phyloP scores from a whole-genome alignment of 2,329 filamentous ascomycete genomes.

The Neonectria magnoliae region DNA sequence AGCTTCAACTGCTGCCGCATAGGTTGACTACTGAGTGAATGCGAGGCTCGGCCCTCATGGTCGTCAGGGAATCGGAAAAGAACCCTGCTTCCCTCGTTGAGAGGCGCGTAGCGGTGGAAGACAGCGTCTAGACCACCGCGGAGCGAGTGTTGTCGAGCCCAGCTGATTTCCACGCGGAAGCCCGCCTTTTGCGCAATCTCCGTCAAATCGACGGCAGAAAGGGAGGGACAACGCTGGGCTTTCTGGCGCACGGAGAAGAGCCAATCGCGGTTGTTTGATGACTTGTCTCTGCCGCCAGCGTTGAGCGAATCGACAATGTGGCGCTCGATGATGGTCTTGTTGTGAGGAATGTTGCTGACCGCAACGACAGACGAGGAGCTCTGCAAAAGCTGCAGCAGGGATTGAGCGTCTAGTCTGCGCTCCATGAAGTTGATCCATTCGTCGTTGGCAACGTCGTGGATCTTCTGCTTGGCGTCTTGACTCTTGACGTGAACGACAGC shows the following conservation, averaged over 20 bases:
- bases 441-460: slow-evolving; percentile 22
- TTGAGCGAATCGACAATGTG: slow-evolving; percentile 28
- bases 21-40: slow-evolving; percentile 1
- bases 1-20: slow-evolving; percentile 1
- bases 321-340: slow-evolving; percentile 45
- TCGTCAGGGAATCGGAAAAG: slow-evolving; percentile 41
- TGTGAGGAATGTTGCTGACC: slow-evolving; percentile 40
- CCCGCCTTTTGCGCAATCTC: slow-evolving; percentile 46
- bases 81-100: not conserved
- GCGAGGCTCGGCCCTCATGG: not conserved
- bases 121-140: slow-evolving; percentile 41
- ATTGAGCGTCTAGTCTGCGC: slow-evolving; percentile 11
- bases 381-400: slow-evolving; percentile 25
- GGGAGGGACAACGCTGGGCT: slow-evolving; percentile 16
- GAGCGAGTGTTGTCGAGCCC: slow-evolving; percentile 51
- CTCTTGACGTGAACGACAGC: slow-evolving; percentile 38
- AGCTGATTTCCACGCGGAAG: slow-evolving; percentile 57
- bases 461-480: not conserved
- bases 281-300: not conserved
- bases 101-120: slow-evolving; percentile 48
- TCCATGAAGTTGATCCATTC: slow-evolving; percentile 37
- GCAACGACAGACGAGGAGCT: slow-evolving; percentile 12
- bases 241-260: slow-evolving; percentile 8
- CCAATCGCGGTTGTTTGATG: slow-evolving; percentile 20
- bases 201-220: slow-evolving; percentile 31